Conservation (phyloP, 306 rosid genomes). For the Quercus agrifolia region DNA sequence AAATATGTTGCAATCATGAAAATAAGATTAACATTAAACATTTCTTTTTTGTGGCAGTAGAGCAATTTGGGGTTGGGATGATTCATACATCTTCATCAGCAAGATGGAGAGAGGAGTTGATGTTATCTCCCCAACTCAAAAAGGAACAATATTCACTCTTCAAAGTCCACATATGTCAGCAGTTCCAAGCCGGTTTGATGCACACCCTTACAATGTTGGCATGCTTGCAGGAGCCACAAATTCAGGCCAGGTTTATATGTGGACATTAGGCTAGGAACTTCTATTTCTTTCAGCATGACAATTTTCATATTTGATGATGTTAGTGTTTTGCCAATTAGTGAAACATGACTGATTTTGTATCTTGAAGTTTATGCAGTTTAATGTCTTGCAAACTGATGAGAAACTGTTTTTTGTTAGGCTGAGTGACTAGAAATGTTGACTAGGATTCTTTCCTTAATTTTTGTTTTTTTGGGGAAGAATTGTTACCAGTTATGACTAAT, state of each 20-base stretch:
- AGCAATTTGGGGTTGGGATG: too few species aligned
- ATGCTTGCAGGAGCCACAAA: slow-evolving; percentile 46
- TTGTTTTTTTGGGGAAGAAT: background rate
- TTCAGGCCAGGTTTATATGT: slow-evolving; percentile 48
- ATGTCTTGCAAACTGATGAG: background rate
- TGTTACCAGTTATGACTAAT: background rate
- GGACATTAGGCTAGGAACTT: slow-evolving; percentile 22
- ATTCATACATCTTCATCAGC: too few species aligned
- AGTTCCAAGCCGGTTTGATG: slow-evolving; percentile 74
- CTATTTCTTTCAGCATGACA: background rate
- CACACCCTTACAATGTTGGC: slow-evolving; percentile 50
- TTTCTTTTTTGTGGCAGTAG: too few species aligned
- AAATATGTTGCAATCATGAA: too few species aligned
- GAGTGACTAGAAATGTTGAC: too few species aligned
- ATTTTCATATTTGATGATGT: background rate
- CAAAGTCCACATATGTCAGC: slow-evolving; percentile 66
- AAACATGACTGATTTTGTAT: background rate
- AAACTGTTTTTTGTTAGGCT: background rate
- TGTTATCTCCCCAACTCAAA: slow-evolving; percentile 12
- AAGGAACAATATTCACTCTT: slow-evolving; percentile 38
- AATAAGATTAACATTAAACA: too few species aligned
- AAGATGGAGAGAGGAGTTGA: too few species aligned
- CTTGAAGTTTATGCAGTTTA: background rate
- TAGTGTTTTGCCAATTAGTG: background rate
- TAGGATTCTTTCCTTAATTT: background rate